phyloP scores from a whole-genome alignment of 768 basidiomycete species.

The Tephrocybe sp. region DNA sequence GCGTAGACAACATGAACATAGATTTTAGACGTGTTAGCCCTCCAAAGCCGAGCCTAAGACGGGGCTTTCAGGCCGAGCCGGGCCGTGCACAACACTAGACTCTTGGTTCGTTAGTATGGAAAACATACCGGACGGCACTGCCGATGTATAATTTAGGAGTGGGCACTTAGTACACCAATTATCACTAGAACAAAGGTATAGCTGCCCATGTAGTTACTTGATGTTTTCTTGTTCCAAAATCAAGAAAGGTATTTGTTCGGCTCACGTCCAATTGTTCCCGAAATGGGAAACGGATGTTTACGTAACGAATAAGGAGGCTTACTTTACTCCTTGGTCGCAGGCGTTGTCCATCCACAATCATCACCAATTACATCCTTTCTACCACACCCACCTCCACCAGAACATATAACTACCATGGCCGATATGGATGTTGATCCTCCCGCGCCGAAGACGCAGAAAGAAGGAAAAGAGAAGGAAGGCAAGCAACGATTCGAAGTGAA shows the following conservation, averaged over 20 bases:
- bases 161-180: no score
- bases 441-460: slow-evolving; percentile 39
- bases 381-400: background rate
- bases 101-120: no score
- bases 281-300: background rate
- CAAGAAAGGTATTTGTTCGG: no score
- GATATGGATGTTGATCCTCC: slow-evolving; percentile 69
- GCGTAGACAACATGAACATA: no score
- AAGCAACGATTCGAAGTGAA: slow-evolving; percentile 97
- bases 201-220: no score
- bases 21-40: no score
- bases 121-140: no score
- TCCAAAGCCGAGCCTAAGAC: no score
- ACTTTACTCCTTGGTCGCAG: background rate
- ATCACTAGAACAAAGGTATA: no score
- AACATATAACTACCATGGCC: slow-evolving; percentile 34
- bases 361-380: background rate
- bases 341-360: background rate
- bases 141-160: no score
- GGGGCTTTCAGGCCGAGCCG: no score
- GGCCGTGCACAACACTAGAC: no score
- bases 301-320: background rate
- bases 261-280: background rate
- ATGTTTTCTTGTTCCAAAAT: background rate
- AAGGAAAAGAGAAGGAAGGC: slow-evolving; percentile 58